Conservation (phyloP, 106 monocot species). For the Dendrobium catenatum region DNA sequence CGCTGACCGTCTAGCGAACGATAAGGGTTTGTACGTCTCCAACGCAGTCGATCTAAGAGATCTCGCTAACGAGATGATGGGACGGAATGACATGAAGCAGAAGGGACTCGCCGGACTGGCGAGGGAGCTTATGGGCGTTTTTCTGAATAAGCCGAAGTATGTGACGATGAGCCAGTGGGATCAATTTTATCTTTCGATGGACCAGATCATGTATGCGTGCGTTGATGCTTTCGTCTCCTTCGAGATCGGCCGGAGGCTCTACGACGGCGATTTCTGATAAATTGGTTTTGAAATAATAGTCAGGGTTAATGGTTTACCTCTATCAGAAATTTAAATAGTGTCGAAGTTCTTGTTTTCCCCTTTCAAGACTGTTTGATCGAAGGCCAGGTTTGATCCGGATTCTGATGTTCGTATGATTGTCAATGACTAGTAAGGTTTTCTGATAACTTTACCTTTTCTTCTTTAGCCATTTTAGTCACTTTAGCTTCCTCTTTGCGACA, state of each 20-base stretch:
- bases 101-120: conserved; percentile 36
- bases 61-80: conserved; percentile 20
- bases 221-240: conserved; percentile 57
- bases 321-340: not conserved
- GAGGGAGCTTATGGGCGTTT: conserved; percentile 23
- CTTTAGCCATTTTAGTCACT: not conserved
- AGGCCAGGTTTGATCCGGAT: not conserved
- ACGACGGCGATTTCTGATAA: conserved; percentile 7
- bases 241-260: conserved; percentile 39
- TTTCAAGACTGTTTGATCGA: not conserved
- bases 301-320: not conserved
- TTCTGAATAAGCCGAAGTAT: conserved; percentile 21
- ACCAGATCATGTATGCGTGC: conserved; percentile 43
- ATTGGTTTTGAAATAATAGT: not conserved
- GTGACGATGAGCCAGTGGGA: conserved; percentile 49
- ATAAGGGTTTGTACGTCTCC: conserved; percentile 3
- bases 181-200: conserved; percentile 11
- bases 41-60: conserved; percentile 32
- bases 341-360: not conserved
- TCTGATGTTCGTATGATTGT: not conserved
- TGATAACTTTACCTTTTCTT: not conserved
- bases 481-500: too few relatives aligned
- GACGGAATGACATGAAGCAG: conserved; percentile 18
- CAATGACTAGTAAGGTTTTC: not conserved
- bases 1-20: conserved; percentile 23